A percentile compares a stretch with the other conserved stretches of the same genome.
phyloP scores from a whole-genome alignment of 2,329 filamentous ascomycete genomes.

The Samsoniella hepiali region DNA sequence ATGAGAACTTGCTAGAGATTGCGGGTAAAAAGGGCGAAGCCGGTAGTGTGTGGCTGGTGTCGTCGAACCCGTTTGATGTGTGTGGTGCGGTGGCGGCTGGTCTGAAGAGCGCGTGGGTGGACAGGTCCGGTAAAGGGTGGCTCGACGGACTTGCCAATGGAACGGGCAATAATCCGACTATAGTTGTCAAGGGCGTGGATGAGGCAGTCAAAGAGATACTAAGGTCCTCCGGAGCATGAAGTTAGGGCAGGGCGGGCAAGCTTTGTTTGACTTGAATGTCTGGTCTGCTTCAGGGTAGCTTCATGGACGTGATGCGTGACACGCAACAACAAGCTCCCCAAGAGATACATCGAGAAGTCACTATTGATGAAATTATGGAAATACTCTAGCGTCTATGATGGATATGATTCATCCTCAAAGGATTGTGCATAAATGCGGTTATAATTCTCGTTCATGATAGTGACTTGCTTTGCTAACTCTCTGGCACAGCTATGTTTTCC shows the following conservation, averaged over 20 bases:
- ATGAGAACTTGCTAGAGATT: slow-evolving; percentile 54
- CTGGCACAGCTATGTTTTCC: too few species aligned
- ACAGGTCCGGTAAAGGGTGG: slow-evolving; percentile 62
- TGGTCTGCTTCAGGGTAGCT: background rate
- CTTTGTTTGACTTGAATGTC: background rate
- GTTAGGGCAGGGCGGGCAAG: background rate
- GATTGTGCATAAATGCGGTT: too few species aligned
- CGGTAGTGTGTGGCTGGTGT: slow-evolving; percentile 63
- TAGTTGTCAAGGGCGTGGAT: slow-evolving; percentile 54
- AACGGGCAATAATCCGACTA: slow-evolving; percentile 45
- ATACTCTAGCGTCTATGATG: too few species aligned
- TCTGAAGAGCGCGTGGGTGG: slow-evolving; percentile 64
- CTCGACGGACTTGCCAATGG: slow-evolving; percentile 56
- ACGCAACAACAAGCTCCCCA: background rate
- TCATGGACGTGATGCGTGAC: background rate
- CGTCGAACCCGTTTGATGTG: slow-evolving; percentile 70
- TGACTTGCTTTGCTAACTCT: too few species aligned
- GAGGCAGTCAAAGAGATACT: slow-evolving; percentile 47
- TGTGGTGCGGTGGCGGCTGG: slow-evolving; percentile 61
- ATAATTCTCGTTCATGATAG: too few species aligned
- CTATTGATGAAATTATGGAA: background rate
- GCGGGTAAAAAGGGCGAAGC: slow-evolving; percentile 45
- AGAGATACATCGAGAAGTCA: background rate
- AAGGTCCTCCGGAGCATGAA: background rate
- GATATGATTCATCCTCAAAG: too few species aligned